phyloP scores from a whole-genome alignment of 2,329 filamentous ascomycete genomes.

The Pseudogymnoascus sp. region DNA sequence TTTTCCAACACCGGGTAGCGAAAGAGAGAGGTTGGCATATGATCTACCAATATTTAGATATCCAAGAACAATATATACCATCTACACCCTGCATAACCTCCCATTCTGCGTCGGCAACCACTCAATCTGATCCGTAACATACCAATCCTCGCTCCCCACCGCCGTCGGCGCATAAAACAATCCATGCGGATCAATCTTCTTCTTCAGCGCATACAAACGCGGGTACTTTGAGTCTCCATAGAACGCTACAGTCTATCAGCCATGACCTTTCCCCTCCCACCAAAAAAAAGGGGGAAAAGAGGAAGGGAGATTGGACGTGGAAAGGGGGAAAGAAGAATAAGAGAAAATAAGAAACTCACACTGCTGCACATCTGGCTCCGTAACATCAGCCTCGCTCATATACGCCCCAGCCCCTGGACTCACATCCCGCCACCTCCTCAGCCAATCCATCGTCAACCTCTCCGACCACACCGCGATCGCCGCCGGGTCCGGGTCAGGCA shows the following conservation, averaged over 20 bases:
- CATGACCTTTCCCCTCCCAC: no score
- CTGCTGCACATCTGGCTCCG: conserved; percentile 31
- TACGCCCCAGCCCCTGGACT: conserved; percentile 32
- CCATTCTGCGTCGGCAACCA: conserved; percentile 16
- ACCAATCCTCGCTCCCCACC: conserved; percentile 18
- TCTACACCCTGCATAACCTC: conserved; percentile 15
- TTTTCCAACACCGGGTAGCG: neutral
- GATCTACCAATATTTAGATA: neutral
- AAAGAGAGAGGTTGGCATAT: neutral
- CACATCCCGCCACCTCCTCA: conserved; percentile 14
- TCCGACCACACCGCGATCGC: conserved; percentile 37
- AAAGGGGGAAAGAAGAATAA: neutral
- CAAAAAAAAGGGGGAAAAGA: no score
- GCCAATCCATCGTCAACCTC: conserved; percentile 13
- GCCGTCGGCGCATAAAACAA: conserved; percentile 29
- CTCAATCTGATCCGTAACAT: conserved; percentile 23
- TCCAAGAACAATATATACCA: neutral
- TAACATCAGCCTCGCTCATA: conserved; percentile 42
- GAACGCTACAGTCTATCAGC: neutral
- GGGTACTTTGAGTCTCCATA: conserved; percentile 25
- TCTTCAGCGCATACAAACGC: conserved; percentile 36
- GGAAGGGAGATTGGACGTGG: no score
- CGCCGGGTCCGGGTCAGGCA: neutral
- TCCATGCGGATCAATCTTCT: conserved; percentile 36
- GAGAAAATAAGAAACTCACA: neutral